Conservation (phyloP, 352 stramenopile species). For the Globisporangium cystogenes region DNA sequence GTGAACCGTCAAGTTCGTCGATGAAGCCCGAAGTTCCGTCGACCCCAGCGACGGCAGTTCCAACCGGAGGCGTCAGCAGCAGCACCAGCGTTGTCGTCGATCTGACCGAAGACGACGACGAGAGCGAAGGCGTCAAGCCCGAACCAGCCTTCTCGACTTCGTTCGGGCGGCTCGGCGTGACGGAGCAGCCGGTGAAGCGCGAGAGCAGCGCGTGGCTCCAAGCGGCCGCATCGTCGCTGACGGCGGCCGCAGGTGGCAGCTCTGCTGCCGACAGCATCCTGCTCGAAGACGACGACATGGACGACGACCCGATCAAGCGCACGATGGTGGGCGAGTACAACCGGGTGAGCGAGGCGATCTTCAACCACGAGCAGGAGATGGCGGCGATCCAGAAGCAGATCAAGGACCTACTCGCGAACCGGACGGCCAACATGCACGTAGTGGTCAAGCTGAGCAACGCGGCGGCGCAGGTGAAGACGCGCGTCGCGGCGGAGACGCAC, state of each 20-base stretch:
- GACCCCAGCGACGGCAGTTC: constrained; percentile 22
- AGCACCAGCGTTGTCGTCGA: constrained; percentile 15
- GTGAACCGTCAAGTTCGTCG: background rate
- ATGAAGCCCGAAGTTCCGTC: background rate
- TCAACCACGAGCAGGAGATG: constrained; percentile 32
- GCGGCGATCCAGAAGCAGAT: constrained; percentile 21
- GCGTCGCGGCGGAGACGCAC: constrained; percentile 20
- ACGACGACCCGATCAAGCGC: constrained; percentile 47
- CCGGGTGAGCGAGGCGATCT: constrained; percentile 34
- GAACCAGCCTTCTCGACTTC: background rate
- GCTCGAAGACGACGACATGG: constrained; percentile 10
- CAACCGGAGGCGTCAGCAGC: background rate
- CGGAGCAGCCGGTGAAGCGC: constrained; percentile 1
- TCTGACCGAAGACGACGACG: constrained; percentile 22
- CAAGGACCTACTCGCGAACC: constrained; percentile 26
- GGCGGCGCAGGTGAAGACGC: constrained; percentile 6
- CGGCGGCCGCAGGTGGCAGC: background rate
- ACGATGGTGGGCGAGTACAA: constrained; percentile 64
- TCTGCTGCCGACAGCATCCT: background rate
- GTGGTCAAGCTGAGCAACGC: constrained; percentile 17
- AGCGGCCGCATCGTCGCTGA: background rate
- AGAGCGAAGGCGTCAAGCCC: constrained; percentile 2
- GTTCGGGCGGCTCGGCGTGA: background rate
- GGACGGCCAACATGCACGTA: constrained; percentile 28
- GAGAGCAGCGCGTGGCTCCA: constrained; percentile 8